These are phyloP conservation scores for Dothideomycetidae sp. DNA, from an alignment of 2,329 filamentous ascomycete species.

Conservation along the genomic window DNA sequence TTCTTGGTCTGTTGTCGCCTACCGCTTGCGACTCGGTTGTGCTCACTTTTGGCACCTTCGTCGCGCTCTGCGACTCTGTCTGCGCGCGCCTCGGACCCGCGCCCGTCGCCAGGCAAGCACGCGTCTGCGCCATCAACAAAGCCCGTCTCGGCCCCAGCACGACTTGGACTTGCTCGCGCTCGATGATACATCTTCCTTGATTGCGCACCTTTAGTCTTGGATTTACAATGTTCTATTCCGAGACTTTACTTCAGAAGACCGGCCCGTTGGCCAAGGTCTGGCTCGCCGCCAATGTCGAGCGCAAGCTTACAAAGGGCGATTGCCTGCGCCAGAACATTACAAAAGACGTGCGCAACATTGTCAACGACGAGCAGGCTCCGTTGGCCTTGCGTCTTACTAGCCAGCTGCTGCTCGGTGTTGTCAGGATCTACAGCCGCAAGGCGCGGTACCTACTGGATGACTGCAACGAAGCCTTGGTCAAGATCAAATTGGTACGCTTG, in stretches of 20 bases:
- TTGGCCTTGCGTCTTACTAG: conserved; percentile 90
- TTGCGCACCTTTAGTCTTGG: too few species aligned
- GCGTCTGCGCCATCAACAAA: background rate
- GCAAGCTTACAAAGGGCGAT: conserved; percentile 94
- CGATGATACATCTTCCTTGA: conserved; percentile 1
- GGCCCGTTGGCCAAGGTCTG: conserved; percentile 94
- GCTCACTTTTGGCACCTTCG: background rate
- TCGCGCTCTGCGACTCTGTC: background rate
- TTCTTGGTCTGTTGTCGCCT: background rate
- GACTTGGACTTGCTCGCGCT: background rate
- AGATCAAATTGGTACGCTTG: conserved; percentile 85
- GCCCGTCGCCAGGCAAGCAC: too few species aligned
- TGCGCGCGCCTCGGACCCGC: too few species aligned
- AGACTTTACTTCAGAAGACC: conserved; percentile 89
- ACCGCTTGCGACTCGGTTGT: background rate
- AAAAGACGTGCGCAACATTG: conserved; percentile 88
- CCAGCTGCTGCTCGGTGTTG: conserved; percentile 86
- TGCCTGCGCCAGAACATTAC: conserved; percentile 90
- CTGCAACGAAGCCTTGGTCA: conserved; percentile 92
- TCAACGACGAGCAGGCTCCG: conserved; percentile 80
- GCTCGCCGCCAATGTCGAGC: conserved; percentile 95
- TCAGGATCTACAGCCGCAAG: conserved; percentile 94
- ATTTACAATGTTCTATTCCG: conserved; percentile 99
- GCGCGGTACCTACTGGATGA: conserved; percentile 92
- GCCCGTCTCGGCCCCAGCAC: background rate